Percentiles rank a stretch among this genome's conserved stretches.
Evolutionary conservation across 371 early-diverging fungal genomes (phyloP).

Genomic region (Lichtheimia corymbifera): DNA sequence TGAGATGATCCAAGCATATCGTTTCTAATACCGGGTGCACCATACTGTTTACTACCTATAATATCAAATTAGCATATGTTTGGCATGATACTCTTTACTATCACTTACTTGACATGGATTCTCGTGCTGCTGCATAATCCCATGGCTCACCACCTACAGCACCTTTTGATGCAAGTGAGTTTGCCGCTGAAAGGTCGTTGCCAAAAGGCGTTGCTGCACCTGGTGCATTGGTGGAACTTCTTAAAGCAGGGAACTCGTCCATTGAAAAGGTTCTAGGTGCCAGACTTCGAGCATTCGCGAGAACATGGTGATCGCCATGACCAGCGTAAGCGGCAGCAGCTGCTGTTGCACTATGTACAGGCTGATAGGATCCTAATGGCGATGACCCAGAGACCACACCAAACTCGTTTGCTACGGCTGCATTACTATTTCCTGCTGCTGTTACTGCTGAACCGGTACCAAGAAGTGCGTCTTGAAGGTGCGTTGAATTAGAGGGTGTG

Average conservation of each 20-base stretch:
- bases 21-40: conserved; percentile 8
- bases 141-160: conserved; percentile 26
- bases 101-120: conserved; percentile 16
- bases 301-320: conserved; percentile 15
- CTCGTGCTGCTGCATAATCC: conserved; percentile 39
- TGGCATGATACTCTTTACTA: not conserved
- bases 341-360: conserved; percentile 14
- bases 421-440: conserved; percentile 7
- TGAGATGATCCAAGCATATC: conserved; percentile 17
- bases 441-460: conserved; percentile 13
- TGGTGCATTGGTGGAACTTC: conserved; percentile 21
- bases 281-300: conserved; percentile 30
- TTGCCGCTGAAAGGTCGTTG: conserved; percentile 26
- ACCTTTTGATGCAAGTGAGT: conserved; percentile 24
- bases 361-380: conserved; percentile 24
- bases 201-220: conserved; percentile 30
- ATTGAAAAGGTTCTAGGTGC: conserved; percentile 51
- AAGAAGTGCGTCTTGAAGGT: conserved; percentile 28
- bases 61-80: not conserved
- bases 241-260: conserved; percentile 53
- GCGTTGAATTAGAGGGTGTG: conserved; percentile 31
- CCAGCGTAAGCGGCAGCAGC: conserved; percentile 9
- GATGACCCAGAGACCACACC: conserved; percentile 17
- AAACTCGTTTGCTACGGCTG: conserved; percentile 16
- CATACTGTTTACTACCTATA: conserved; percentile 14